Evolutionary conservation across 805 yeast species (phyloP), one percentile per base, ranked within the genome.

Genomic region (Starmerella floris): DNA sequence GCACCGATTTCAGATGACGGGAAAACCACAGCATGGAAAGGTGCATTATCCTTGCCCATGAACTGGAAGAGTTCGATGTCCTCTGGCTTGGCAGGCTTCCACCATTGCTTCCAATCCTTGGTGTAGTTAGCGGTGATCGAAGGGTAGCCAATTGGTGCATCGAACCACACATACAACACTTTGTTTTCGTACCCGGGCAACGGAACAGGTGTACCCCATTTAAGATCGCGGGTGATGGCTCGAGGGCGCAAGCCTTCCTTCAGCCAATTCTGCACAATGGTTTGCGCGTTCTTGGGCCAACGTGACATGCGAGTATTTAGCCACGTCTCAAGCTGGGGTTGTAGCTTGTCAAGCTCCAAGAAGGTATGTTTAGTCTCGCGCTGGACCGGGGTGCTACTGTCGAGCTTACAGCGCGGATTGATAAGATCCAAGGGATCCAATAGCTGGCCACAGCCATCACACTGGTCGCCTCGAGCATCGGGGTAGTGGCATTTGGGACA

Each of bases 161-260:
- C 99, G 55, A 91, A 91, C 99, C 99, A 91, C 45, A 91, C 99
- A 59, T 91, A 91, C 56, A 91, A 68, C 11, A 91, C 98, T 65
- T 91, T 91, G 42, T 84, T 79, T 53, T 79, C 76, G 67, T 71
- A 91, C 40, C 77, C 83, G 54, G 82, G 79, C 52, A 83, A 67
- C 39, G 99, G 99, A 23, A 91, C 97, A 8, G 97, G 95, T 6
- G 95, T 85, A 62, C 99, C 99, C 99, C 99, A 91, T 37, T 77
- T 77, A 59, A 91, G 73, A 61, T 91, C 99, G 68, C 99, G 79
- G 16, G 98, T 91, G 61, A 91, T 91, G 67, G 96, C 83, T 63
- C 97, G 78, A 49, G 97, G 91, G 50, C 74, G 76, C 45, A 91
- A 72, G 35, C 97, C 97, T 61, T 84, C 94, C 57, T 77, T 83